phyloP scores from a whole-genome alignment of 2,329 filamentous ascomycete genomes.

The Talaromyces sp. region DNA sequence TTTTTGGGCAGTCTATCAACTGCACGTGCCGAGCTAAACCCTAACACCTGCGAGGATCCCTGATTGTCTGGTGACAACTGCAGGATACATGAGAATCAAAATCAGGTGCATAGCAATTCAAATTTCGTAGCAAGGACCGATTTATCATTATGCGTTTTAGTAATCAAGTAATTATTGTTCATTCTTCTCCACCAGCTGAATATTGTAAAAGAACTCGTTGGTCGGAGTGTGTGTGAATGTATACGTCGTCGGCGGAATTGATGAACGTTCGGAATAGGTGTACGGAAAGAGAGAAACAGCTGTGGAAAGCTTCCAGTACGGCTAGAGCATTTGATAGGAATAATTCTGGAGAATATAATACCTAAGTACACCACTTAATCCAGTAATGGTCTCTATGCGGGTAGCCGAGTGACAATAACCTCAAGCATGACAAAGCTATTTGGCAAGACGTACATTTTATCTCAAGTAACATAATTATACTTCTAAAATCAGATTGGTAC shows the following conservation, averaged over 20 bases:
- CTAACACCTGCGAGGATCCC: not conserved
- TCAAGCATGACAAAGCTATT: no score
- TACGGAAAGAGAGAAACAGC: constrained; percentile 48
- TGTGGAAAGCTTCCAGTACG: constrained; percentile 52
- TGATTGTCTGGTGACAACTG: no score
- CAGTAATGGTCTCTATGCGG: no score
- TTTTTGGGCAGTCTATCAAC: not conserved
- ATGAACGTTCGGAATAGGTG: constrained; percentile 40
- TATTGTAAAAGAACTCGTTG: constrained; percentile 4
- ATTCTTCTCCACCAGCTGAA: not conserved
- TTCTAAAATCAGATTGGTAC: no score
- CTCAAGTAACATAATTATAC: no score
- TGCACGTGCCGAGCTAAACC: constrained; percentile 1
- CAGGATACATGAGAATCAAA: no score
- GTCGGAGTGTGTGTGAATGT: constrained; percentile 29
- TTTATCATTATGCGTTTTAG: not conserved
- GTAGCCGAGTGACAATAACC: no score
- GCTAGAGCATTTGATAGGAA: constrained; percentile 37
- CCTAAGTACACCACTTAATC: no score
- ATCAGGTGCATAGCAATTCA: no score
- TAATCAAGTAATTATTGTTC: not conserved
- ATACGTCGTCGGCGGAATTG: constrained; percentile 37
- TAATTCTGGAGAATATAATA: constrained; percentile 13
- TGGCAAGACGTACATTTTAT: no score
- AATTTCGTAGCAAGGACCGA: not conserved